Evolutionary conservation across 176 grass and related monocot species (phyloP), one percentile per base, ranked within the genome.

Genomic region (Puya raimondii): DNA sequence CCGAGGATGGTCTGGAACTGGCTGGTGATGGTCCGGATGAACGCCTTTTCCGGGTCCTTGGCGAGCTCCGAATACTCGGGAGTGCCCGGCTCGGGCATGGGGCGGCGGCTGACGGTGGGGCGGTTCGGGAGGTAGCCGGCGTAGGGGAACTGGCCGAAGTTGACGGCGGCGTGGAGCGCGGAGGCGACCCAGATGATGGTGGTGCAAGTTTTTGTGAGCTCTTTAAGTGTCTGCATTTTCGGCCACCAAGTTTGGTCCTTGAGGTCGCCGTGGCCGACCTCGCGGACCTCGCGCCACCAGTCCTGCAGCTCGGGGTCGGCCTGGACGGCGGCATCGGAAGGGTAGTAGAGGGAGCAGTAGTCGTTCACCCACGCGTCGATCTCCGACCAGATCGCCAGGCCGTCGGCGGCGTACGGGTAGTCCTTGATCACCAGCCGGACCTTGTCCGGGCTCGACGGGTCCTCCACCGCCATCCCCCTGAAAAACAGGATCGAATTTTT

Each of bases 111-210:
- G 49, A 92, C 78, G 7, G 89, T 92, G 15, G 89, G 85, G 9
- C 89, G 53, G 85, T 85, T 92, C 13, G 85, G 89, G 14, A 85
- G 85, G 85, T 83, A 92, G 11, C 89, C 89, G 0, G 89, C 89
- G 80, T 92, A 92, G 8, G 89, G 76, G 64, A 88, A 92, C 85
- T 92, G 89, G 4, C 89, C 89, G 69, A 92, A 92, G 83, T 92
- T 92, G n/a, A 92, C 89, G 9, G 89, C 89, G 9, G 89, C 89
- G 78, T 92, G 89, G 75, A 92, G 89, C 52, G 89, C 89, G 11
- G 89, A 92, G 74, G 85, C 85, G 68, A 67, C 79, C 89, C 89
- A 92, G 74, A 92, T 88, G 79, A 92, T 85, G 77, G 85, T 92
- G 47, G 82, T 67, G 82, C 89, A 92, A 1, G 85, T 52, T 9